Conservation (phyloP, 2,329 filamentous ascomycete genomes). For the Sporothrix dimorphospora region DNA sequence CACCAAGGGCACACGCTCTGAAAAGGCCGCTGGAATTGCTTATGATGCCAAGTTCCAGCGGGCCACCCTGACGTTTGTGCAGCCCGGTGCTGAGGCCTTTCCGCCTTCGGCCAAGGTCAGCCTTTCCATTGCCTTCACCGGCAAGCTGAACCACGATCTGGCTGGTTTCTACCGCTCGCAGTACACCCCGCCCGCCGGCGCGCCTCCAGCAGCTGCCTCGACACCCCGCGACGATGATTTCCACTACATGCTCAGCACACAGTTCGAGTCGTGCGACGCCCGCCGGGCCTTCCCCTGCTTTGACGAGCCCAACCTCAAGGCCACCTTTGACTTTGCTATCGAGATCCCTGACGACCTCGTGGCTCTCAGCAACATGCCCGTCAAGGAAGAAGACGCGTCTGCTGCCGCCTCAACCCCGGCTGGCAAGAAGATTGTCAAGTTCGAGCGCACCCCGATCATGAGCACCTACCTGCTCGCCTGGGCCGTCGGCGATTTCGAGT, state of each 20-base stretch:
- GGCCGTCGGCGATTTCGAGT: slow-evolving; percentile 97
- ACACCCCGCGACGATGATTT: slow-evolving; percentile 73
- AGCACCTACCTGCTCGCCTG: slow-evolving; percentile 89
- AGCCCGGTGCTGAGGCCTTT: slow-evolving; percentile 57
- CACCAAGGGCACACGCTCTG: slow-evolving; percentile 58
- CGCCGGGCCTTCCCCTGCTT: slow-evolving; percentile 96
- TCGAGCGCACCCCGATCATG: slow-evolving; percentile 86
- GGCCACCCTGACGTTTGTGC: slow-evolving; percentile 72
- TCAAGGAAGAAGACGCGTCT: slow-evolving; percentile 63
- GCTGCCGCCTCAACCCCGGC: slow-evolving; percentile 40
- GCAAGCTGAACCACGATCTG: slow-evolving; percentile 89
- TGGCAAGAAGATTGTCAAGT: slow-evolving; percentile 74
- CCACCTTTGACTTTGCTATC: slow-evolving; percentile 90
- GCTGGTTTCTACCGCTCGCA: slow-evolving; percentile 86
- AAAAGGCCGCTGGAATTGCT: slow-evolving; percentile 67
- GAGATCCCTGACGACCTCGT: slow-evolving; percentile 88
- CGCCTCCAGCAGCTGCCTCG: slow-evolving; percentile 69
- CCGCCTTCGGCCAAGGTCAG: slow-evolving; percentile 67
- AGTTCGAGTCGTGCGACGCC: slow-evolving; percentile 96
- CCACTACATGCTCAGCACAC: slow-evolving; percentile 85
- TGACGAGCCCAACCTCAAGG: slow-evolving; percentile 96
- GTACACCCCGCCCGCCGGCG: slow-evolving; percentile 70
- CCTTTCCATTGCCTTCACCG: slow-evolving; percentile 66
- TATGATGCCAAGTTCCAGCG: slow-evolving; percentile 87
- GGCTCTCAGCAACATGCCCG: slow-evolving; percentile 93